phyloP scores from a whole-genome alignment of 2,329 filamentous ascomycete genomes.

The Stemphylium lycopersici region DNA sequence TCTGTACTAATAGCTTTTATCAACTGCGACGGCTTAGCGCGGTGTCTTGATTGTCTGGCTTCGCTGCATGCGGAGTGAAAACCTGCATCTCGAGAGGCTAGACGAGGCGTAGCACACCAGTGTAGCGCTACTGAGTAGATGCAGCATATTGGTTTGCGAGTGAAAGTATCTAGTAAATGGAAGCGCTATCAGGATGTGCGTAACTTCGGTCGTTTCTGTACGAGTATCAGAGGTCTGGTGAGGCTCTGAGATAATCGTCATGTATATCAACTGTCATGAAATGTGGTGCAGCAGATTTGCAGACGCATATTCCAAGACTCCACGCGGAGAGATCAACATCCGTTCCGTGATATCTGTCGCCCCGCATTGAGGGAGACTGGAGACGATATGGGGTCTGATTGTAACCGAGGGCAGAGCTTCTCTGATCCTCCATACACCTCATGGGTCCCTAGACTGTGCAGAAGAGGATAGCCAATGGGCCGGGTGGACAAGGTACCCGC shows the following conservation, averaged over 20 bases:
- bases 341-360: not conserved
- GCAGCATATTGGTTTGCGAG: no score
- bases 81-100: no score
- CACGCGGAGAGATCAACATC: not conserved
- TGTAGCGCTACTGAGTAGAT: no score
- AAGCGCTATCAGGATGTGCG: not conserved
- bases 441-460: not conserved
- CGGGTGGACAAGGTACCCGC: not conserved
- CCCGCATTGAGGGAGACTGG: not conserved
- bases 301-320: not conserved
- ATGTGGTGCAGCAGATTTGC: not conserved
- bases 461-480: not conserved
- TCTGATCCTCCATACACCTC: not conserved
- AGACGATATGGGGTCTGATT: not conserved
- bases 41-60: no score
- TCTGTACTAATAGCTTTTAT: no score
- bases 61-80: no score
- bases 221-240: not conserved
- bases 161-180: not conserved
- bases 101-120: no score
- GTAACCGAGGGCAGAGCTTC: not conserved
- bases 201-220: not conserved
- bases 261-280: not conserved
- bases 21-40: no score
- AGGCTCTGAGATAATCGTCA: not conserved